Base-by-base conservation (phyloP, 805 yeast species). In the Ogataea trehaloabstinens region DNA sequence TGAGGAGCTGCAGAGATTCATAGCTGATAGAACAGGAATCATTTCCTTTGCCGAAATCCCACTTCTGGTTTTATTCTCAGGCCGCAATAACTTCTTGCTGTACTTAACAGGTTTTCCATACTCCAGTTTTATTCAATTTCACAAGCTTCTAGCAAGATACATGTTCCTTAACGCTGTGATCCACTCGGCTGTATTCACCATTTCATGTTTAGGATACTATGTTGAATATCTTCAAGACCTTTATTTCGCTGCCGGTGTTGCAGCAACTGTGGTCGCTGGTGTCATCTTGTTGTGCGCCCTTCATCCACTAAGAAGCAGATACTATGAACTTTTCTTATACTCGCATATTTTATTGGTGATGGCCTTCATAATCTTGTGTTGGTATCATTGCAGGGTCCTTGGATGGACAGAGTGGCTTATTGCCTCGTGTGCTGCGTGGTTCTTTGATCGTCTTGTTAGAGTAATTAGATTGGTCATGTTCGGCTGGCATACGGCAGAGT, bases 81-180 rank as follows among this genome's bases (percentile, higher is more conserved):
- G 78, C 28, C 58, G 76, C 45, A 72, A 71, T 46, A 71, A 69
- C 51, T 55, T 72, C 28, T 53, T 70, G 38, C 58, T 58, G 34
- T 71, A 62, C 58, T 19, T 71, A 18, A 66, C 76, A 6, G 73
- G 76, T 1, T 67, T 73, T 67, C 50, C 58, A 6, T 67, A 63
- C 39, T 47, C 71, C 3, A 57, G 70, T 24, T 72, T 71, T 47
- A 50, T 79, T 50, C 68, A 70, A 22, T 76, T 74, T 52, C 95
- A 87, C 60, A 81, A 73, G 56, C 76, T 86, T 80, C 58, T 74
- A 34, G 80, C 85, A 1, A 68, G 85, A 51, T 67, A 70, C 4
- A 65, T 71, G 56, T 53, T 64, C 35, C 21, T 69, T 19, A 53
- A 71, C 48, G 52, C 59, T 17, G 32, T 71, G n/a, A 52, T 68